These are phyloP conservation scores for Dendrocalamus sinicus DNA, from an alignment of 176 grass and related monocot genomes.

Conservation along the genomic window DNA sequence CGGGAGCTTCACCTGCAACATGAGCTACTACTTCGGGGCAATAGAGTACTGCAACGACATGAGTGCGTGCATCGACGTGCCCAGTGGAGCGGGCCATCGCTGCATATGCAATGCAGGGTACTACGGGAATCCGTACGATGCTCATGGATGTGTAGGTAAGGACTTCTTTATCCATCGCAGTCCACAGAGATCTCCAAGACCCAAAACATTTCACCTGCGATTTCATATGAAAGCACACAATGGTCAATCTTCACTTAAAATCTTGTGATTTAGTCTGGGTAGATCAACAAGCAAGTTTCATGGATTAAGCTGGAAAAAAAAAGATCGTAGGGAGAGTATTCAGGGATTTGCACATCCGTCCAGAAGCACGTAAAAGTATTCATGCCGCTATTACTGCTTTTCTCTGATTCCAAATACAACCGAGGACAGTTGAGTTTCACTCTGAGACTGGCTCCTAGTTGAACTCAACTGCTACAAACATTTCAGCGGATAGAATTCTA, in stretches of 20 bases:
- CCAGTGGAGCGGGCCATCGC: not conserved
- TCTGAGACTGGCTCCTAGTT: not conserved
- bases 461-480: not conserved
- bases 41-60: not conserved
- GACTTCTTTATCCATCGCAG: not conserved
- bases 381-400: not conserved
- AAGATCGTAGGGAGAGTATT: not conserved
- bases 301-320: not conserved
- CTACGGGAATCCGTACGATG: not conserved
- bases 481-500: not conserved
- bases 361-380: not conserved
- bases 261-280: not conserved
- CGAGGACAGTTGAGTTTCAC: too few relatives aligned
- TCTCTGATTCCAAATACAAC: not conserved
- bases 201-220: not conserved
- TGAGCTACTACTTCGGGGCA: accelerated
- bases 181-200: not conserved
- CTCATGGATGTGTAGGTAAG: slow-evolving; percentile 39
- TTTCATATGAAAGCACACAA: not conserved
- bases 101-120: slow-evolving; percentile 42
- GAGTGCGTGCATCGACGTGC: slow-evolving; percentile 33
- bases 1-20: not conserved
- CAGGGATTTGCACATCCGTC: not conserved
- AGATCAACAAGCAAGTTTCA: not conserved
- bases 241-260: not conserved